A percentile compares a stretch with the other conserved stretches of the same genome.
phyloP scores from a whole-genome alignment of 1,284 basidiomycete genomes.

The Fereydounia khargensis region DNA sequence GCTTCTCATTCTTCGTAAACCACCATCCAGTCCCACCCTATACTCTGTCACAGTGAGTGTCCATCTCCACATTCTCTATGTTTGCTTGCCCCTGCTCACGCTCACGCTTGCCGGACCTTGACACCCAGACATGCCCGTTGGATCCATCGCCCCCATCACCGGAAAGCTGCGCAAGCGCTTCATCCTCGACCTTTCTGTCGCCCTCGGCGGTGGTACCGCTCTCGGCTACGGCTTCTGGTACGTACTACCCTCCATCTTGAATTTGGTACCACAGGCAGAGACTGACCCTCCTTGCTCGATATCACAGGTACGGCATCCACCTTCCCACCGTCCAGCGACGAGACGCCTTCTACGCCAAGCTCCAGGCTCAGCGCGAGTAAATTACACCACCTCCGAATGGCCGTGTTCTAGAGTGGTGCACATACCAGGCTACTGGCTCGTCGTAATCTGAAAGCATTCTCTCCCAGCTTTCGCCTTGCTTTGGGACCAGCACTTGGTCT shows the following conservation, averaged over 20 bases:
- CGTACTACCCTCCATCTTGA: too few species aligned
- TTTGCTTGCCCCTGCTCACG: too few species aligned
- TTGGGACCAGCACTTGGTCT: too few species aligned
- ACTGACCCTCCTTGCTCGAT: not conserved
- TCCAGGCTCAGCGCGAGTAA: conserved; percentile 45
- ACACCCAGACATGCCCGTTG: conserved; percentile 34
- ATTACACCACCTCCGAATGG: too few species aligned
- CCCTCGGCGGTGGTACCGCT: conserved; percentile 46
- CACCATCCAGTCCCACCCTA: too few species aligned
- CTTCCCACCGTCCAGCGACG: conserved; percentile 47
- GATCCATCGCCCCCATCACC: conserved; percentile 48
- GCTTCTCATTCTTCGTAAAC: too few species aligned
- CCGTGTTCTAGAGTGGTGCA: too few species aligned
- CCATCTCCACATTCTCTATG: too few species aligned
- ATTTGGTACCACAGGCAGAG: not conserved
- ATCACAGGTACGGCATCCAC: conserved; percentile 50
- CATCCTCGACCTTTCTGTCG: conserved; percentile 51
- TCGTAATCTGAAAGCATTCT: conserved; percentile 4
- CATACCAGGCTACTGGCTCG: too few species aligned
- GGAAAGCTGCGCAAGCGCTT: conserved; percentile 55
- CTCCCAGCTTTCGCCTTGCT: not conserved
- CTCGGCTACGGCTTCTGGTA: conserved; percentile 53
- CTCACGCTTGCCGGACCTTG: too few species aligned
- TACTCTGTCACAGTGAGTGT: too few species aligned
- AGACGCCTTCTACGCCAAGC: conserved; percentile 49